Evolutionary conservation across 257 asterid genomes (phyloP).

Genomic region (Solanum sparsipilum): DNA sequence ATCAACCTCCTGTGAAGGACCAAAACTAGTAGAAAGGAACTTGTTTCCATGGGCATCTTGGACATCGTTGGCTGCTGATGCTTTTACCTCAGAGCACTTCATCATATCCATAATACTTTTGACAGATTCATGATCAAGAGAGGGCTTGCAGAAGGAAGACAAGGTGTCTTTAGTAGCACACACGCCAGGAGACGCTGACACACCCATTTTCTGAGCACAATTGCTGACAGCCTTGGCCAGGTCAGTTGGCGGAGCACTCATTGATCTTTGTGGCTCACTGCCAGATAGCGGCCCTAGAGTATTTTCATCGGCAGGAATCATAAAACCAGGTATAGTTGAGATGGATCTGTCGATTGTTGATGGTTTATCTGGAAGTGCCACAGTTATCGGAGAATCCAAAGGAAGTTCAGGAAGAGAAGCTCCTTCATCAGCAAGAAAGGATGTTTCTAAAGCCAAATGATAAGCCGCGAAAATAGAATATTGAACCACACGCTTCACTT

Average conservation of each 20-base stretch:
- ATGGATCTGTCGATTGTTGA: conserved; percentile 64
- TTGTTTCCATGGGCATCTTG: conserved; percentile 13
- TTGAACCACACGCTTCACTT: conserved; percentile 86
- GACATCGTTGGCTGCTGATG: conserved; percentile 10
- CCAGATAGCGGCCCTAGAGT: conserved; percentile 33
- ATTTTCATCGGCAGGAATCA: conserved; percentile 28
- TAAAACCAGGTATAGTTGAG: conserved; percentile 62
- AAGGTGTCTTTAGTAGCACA: conserved; percentile 21
- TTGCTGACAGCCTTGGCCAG: conserved; percentile 20
- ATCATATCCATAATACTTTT: conserved; percentile 14
- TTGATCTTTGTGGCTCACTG: conserved; percentile 46
- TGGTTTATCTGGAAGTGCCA: conserved; percentile 67
- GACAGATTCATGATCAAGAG: conserved; percentile 16
- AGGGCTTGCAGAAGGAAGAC: conserved; percentile 20
- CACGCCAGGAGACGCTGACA: conserved; percentile 8
- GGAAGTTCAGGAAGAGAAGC: conserved; percentile 84
- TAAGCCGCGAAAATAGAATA: conserved; percentile 96
- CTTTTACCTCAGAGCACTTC: conserved; percentile 18
- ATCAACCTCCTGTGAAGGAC: conserved; percentile 9
- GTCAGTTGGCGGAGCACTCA: conserved; percentile 42
- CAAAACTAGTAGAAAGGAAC: conserved; percentile 10
- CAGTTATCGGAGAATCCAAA: conserved; percentile 56
- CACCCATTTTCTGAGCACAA: conserved; percentile 21
- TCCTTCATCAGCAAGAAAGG: conserved; percentile 98
- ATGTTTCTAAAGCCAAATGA: conserved; percentile 93